Evolutionary conservation across 73 alveolate species (phyloP), one percentile per base, ranked within the genome.

Genomic region (Effrenium voratum): DNA sequence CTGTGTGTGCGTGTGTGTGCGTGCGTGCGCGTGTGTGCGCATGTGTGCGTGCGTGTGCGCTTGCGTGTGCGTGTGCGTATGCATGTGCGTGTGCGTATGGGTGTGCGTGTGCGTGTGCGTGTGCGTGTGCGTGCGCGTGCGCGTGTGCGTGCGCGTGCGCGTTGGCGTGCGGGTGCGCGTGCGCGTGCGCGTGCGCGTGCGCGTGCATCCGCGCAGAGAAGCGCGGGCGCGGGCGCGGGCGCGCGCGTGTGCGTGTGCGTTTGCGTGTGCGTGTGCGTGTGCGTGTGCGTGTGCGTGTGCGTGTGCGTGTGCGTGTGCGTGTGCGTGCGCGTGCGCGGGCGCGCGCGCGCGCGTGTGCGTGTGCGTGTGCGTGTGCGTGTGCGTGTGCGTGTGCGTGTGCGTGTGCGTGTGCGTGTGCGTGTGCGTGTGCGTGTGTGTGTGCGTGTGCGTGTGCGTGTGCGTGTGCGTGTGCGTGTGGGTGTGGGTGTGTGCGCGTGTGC

Each of bases 51-150:
- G 63, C 8, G 63, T 52, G 63, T 52, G 63, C 19, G 63, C 8
- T 8, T 52, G 63, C 19, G 63, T 52, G 63, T 12, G 63, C 19
- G 63, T 52, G 63, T 52, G 63, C 8, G 63, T 52, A 19, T 52
- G 63, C 19, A 19, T 12, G 63, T 52, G 63, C 19, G 63, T 52
- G 63, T 12, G 63, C 19, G 63, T 52, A 19, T 52, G 63, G 8
- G 63, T 52, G 63, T 66, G 85, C 32, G 85, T n/a, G 85, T 73
- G 85, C 34, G 85, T 73, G 85, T n/a, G 85, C 34, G 85, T 40
- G 85, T 73, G 85, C 5, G 85, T 73, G 85, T 73, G 85, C 34
- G 85, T n/a, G 85, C 34, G 85, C 34, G 85, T 73, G 85, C 5
- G 85, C 34, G 85, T 73, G 85, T 73, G 85, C 5, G 85, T 40